Evolutionary conservation across 352 stramenopile genomes (phyloP).

Genomic region (Pythium volutum): DNA sequence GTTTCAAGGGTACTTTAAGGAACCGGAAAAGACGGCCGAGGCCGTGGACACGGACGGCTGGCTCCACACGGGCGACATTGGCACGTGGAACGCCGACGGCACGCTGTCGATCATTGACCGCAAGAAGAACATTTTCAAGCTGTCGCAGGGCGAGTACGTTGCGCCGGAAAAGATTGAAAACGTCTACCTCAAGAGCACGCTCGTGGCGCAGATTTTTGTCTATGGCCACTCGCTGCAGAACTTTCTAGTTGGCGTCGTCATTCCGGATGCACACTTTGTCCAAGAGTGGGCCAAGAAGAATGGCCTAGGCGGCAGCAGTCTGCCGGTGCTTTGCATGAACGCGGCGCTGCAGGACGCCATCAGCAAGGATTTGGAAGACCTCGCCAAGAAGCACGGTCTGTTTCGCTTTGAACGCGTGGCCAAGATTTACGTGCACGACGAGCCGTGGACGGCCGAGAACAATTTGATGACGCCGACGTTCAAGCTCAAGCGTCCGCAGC

Average conservation of each 20-base stretch:
- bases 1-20: slow-evolving; percentile 94
- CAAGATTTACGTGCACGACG: slow-evolving; percentile 82
- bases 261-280: slow-evolving; percentile 92
- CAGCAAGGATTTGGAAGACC: slow-evolving; percentile 63
- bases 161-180: slow-evolving; percentile 97
- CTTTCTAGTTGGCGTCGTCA: slow-evolving; percentile 91
- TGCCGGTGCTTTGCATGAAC: slow-evolving; percentile 31
- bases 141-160: slow-evolving; percentile 94
- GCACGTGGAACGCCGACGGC: slow-evolving; percentile 90
- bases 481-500: slow-evolving; percentile 93
- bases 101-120: slow-evolving; percentile 89
- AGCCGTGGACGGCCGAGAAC: slow-evolving; percentile 90
- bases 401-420: slow-evolving; percentile 92
- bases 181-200: slow-evolving; percentile 87
- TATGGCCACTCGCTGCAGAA: slow-evolving; percentile 94
- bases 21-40: slow-evolving; percentile 89
- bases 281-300: slow-evolving; percentile 68
- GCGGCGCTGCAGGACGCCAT: slow-evolving; percentile 54
- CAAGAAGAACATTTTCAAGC: slow-evolving; percentile 95
- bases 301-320: slow-evolving; percentile 21
- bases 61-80: slow-evolving; percentile 97
- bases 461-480: slow-evolving; percentile 94
- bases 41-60: slow-evolving; percentile 90
- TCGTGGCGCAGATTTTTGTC: slow-evolving; percentile 93
- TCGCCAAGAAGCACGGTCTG: slow-evolving; percentile 64